Conservation (phyloP, 2,329 filamentous ascomycete species). For the Rhinocladiella mackenziei region DNA sequence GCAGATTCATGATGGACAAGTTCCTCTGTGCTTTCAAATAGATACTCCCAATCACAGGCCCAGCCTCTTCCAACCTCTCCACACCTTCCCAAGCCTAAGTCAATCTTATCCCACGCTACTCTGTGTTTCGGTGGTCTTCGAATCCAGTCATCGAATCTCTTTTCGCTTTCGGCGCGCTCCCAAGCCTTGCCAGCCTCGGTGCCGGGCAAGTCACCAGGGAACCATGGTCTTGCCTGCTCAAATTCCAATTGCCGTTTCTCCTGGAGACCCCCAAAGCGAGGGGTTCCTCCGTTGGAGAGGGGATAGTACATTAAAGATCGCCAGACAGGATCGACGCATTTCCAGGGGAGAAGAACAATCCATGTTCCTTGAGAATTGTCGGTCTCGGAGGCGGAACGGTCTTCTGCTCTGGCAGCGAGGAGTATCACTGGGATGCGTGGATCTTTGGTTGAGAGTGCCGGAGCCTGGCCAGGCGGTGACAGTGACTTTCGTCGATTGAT, state of each 20-base stretch:
- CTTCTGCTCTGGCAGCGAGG: slow-evolving; percentile 39
- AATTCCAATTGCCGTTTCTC: slow-evolving; percentile 78
- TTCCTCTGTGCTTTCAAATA: slow-evolving; percentile 45
- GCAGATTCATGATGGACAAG: background rate
- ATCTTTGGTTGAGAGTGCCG: slow-evolving; percentile 58
- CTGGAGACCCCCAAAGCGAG: slow-evolving; percentile 74
- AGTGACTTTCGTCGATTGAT: slow-evolving; percentile 72
- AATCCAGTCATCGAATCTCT: slow-evolving; percentile 64
- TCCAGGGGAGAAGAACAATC: slow-evolving; percentile 86
- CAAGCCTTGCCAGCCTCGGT: slow-evolving; percentile 74
- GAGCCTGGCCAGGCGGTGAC: slow-evolving; percentile 59
- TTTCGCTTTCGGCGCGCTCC: slow-evolving; percentile 64
- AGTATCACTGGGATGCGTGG: slow-evolving; percentile 74
- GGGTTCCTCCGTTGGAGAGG: slow-evolving; percentile 72
- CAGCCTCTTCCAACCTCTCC: slow-evolving; percentile 81
- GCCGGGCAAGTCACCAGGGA: slow-evolving; percentile 77
- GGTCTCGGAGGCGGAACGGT: slow-evolving; percentile 49
- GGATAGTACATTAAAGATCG: slow-evolving; percentile 78
- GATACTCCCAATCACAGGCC: slow-evolving; percentile 74
- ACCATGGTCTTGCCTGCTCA: slow-evolving; percentile 74
- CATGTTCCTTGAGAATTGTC: slow-evolving; percentile 64
- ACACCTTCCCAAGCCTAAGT: slow-evolving; percentile 67
- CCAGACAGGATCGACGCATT: slow-evolving; percentile 82
- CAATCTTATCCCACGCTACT: slow-evolving; percentile 67
- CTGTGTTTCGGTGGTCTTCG: slow-evolving; percentile 77